These are phyloP conservation scores for Pelargonium nanum DNA, from an alignment of 345 rosid species.

Conservation along the genomic window DNA sequence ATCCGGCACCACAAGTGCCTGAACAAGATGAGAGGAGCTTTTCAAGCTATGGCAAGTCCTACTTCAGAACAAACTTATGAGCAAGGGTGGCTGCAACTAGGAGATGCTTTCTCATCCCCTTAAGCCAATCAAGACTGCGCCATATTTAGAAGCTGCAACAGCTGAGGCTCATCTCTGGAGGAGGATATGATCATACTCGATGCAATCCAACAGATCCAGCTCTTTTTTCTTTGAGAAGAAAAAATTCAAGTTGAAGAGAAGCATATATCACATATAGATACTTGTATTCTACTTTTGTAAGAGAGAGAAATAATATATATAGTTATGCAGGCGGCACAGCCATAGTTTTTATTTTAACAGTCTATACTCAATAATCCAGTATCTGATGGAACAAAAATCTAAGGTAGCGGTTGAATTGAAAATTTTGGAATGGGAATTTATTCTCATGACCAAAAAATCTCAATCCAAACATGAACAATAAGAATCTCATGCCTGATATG, in stretches of 20 bases:
- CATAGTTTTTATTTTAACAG: too few relatives aligned
- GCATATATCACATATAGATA: too few relatives aligned
- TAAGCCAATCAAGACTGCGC: constrained; percentile 7
- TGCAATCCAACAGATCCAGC: not conserved
- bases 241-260: not conserved
- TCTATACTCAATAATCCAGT: too few relatives aligned
- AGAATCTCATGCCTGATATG: too few relatives aligned
- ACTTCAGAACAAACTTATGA: constrained; percentile 4
- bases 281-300: not conserved
- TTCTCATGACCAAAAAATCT: too few relatives aligned
- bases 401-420: too few relatives aligned
- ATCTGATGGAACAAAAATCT: too few relatives aligned
- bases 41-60: constrained; percentile 18
- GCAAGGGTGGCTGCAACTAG: constrained; percentile 23
- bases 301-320: not conserved
- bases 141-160: not conserved
- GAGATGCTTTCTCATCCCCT: constrained; percentile 35
- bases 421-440: too few relatives aligned
- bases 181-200: not conserved
- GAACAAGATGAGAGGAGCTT: constrained; percentile 22
- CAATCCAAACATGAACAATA: too few relatives aligned
- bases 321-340: too few relatives aligned
- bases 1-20: constrained; percentile 30
- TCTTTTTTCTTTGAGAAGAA: not conserved
- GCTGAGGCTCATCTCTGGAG: not conserved